Evolutionary conservation across 2,329 filamentous ascomycete genomes (phyloP).

Genomic region (Westerdykella ornata): DNA sequence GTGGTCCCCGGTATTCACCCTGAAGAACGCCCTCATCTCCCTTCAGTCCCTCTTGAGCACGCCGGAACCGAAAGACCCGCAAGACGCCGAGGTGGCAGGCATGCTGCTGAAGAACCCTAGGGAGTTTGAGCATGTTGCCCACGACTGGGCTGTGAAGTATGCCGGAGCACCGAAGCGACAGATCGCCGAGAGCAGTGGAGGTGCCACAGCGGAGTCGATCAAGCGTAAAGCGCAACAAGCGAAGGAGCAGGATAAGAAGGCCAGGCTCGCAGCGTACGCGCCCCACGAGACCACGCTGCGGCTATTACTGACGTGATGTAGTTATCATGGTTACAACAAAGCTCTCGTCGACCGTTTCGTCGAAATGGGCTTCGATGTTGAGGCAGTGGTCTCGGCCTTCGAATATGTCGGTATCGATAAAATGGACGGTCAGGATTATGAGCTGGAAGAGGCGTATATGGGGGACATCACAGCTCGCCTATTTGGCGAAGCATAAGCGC

Average conservation of each 20-base stretch:
- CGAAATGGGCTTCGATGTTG: slow-evolving; percentile 84
- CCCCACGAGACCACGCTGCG: no score
- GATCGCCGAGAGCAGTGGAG: slow-evolving; percentile 49
- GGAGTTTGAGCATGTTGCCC: slow-evolving; percentile 71
- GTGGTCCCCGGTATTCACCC: slow-evolving; percentile 94
- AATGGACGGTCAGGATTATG: slow-evolving; percentile 71
- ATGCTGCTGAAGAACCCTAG: slow-evolving; percentile 78
- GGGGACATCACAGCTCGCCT: slow-evolving; percentile 82
- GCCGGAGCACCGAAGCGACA: slow-evolving; percentile 65
- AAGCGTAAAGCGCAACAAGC: slow-evolving; percentile 49
- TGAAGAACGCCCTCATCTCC: slow-evolving; percentile 90
- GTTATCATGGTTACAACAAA: slow-evolving; percentile 83
- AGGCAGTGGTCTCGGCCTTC: slow-evolving; percentile 80
- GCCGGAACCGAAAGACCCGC: slow-evolving; percentile 91
- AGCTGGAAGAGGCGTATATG: slow-evolving; percentile 84
- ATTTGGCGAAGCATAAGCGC: slow-evolving; percentile 62
- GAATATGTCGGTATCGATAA: slow-evolving; percentile 73
- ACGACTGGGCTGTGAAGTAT: slow-evolving; percentile 82
- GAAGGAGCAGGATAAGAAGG: slow-evolving; percentile 54
- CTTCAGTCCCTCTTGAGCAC: slow-evolving; percentile 87
- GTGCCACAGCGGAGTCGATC: slow-evolving; percentile 48
- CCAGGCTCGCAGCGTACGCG: slow-evolving; percentile 50
- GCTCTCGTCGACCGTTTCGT: slow-evolving; percentile 77
- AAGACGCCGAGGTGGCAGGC: slow-evolving; percentile 88
- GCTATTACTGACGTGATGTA: slow-evolving; percentile 37